A percentile compares a stretch with the other conserved stretches of the same genome.
phyloP scores from a whole-genome alignment of 208 protist genomes.

The Crithidia sp. region DNA sequence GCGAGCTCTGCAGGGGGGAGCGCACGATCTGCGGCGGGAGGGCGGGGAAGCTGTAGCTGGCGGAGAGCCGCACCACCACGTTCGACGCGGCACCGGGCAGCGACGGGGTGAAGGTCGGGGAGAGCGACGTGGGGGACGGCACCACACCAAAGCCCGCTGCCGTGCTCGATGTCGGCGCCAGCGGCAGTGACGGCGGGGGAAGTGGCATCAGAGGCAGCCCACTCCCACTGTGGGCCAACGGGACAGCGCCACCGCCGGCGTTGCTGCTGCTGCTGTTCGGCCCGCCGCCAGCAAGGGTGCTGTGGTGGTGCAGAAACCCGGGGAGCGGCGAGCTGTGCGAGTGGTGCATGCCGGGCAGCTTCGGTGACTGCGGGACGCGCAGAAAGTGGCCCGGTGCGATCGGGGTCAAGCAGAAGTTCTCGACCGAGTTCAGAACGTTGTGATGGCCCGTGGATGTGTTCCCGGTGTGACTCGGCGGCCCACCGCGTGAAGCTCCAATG shows the following conservation, averaged over 20 bases:
- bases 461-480: constrained; percentile 8
- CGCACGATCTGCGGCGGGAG: constrained; percentile 34
- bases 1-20: constrained; percentile 16
- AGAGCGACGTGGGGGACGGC: constrained; percentile 7
- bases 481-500: background rate
- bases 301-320: background rate
- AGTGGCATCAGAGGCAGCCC: constrained; percentile 3
- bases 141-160: background rate
- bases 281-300: background rate
- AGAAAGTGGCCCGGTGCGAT: constrained; percentile 28
- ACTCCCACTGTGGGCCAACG: background rate
- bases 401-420: constrained; percentile 30
- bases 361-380: constrained; percentile 13
- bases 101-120: constrained; percentile 11
- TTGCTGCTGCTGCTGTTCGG: background rate
- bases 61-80: constrained; percentile 36
- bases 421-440: constrained; percentile 7
- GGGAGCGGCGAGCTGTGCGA: background rate
- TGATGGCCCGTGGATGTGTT: background rate
- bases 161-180: background rate
- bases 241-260: background rate
- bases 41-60: constrained; percentile 39
- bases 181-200: background rate
- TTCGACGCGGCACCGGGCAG: constrained; percentile 14
- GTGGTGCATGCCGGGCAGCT: constrained; percentile 14